phyloP scores from a whole-genome alignment of 352 stramenopile genomes.

The Elongisporangium anandrum region DNA sequence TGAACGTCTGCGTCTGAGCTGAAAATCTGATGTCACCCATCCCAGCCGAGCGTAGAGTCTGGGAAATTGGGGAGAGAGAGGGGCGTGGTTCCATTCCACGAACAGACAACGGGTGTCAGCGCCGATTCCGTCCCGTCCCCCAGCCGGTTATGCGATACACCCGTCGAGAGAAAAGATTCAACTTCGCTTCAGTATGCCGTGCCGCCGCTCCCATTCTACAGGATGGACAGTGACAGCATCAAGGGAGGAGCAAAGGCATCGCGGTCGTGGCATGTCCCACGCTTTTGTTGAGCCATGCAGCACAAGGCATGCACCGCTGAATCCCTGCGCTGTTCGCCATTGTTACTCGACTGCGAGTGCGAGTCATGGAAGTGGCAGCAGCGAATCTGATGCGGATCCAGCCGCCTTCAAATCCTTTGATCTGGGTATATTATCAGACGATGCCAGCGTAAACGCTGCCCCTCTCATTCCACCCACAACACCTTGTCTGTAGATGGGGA shows the following conservation, averaged over 20 bases:
- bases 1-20: not conserved
- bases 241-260: not conserved
- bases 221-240: not conserved
- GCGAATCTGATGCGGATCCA: not conserved
- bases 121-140: not conserved
- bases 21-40: not conserved
- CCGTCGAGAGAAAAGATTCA: not conserved
- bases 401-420: not conserved
- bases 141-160: not conserved
- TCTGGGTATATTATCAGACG: not conserved
- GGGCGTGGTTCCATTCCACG: not conserved
- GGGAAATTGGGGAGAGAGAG: not conserved
- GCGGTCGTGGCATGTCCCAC: not conserved
- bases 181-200: not conserved
- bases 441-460: not conserved
- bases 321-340: not conserved
- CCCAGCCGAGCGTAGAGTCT: not conserved
- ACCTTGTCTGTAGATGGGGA: too few species aligned
- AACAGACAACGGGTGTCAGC: not conserved
- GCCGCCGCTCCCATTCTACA: not conserved
- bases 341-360: not conserved
- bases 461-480: not conserved
- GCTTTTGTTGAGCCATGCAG: not conserved
- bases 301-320: not conserved
- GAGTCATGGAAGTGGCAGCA: not conserved